phyloP scores from a whole-genome alignment of 2,329 filamentous ascomycete genomes.

The Pezicula carpinea region DNA sequence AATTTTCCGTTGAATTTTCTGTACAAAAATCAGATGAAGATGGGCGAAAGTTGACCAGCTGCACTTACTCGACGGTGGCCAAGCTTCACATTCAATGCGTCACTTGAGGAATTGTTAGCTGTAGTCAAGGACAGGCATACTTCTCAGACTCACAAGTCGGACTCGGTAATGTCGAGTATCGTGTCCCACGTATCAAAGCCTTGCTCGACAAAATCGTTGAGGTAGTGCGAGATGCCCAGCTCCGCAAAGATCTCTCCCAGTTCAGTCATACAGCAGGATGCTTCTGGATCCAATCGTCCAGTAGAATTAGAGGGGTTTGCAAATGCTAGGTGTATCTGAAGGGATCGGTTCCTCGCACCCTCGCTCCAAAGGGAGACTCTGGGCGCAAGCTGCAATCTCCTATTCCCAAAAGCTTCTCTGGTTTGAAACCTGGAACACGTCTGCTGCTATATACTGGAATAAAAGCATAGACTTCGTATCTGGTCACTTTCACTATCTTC shows the following conservation, averaged over 20 bases:
- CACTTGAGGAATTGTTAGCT: slow-evolving; percentile 39
- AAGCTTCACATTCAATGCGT: slow-evolving; percentile 71
- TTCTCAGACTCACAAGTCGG: slow-evolving; percentile 59
- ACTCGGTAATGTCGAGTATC: slow-evolving; percentile 78
- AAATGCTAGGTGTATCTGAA: background rate
- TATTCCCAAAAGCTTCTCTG: too few relatives aligned
- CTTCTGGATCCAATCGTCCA: slow-evolving; percentile 29
- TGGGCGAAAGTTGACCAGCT: background rate
- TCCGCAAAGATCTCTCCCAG: slow-evolving; percentile 65
- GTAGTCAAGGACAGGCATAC: background rate
- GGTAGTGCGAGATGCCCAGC: slow-evolving; percentile 75
- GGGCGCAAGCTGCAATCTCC: too few relatives aligned
- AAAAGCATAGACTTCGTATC: too few relatives aligned
- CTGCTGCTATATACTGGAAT: too few relatives aligned
- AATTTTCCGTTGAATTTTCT: slow-evolving; percentile 83
- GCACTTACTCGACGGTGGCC: slow-evolving; percentile 72
- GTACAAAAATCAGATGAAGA: slow-evolving; percentile 6
- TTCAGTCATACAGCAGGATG: slow-evolving; percentile 39
- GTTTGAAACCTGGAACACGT: too few relatives aligned
- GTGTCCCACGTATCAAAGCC: slow-evolving; percentile 85
- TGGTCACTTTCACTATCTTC: too few relatives aligned
- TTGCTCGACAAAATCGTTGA: slow-evolving; percentile 67
- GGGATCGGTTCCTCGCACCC: background rate
- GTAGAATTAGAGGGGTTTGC: slow-evolving; percentile 6
- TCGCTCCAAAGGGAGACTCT: too few relatives aligned